Evolutionary conservation across 208 protist genomes (phyloP).

Genomic region (Trypanosoma scelopori): DNA sequence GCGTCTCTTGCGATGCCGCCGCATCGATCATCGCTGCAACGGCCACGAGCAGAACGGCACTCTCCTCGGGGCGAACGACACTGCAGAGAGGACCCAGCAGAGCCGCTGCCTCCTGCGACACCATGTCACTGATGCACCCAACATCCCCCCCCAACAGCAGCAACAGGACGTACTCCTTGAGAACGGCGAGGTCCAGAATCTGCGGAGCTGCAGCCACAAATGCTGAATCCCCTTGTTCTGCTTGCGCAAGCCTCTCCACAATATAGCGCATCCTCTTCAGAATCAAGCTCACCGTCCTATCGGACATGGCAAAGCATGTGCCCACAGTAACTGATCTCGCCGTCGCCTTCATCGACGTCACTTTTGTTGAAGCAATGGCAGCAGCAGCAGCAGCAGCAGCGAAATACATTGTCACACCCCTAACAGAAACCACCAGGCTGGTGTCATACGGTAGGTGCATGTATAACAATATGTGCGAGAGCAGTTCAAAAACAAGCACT

Average conservation of each 20-base stretch:
- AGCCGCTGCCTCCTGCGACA: constrained; percentile 9
- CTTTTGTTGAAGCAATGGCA: neutral
- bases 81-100: neutral
- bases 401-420: neutral
- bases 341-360: neutral
- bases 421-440: neutral
- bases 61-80: neutral
- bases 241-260: neutral
- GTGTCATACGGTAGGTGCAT: neutral
- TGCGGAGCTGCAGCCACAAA: neutral
- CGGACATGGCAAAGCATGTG: neutral
- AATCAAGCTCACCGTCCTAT: neutral
- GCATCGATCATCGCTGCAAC: constrained; percentile 40
- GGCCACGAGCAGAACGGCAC: constrained; percentile 16
- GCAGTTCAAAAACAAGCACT: constrained; percentile 33
- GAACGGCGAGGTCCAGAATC: neutral
- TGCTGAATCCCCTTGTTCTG: neutral
- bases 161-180: neutral
- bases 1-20: constrained; percentile 30
- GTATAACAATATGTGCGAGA: constrained; percentile 14
- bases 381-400: neutral
- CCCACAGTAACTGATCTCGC: no score
- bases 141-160: neutral
- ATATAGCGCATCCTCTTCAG: neutral
- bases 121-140: neutral